Evolutionary conservation across 2,329 filamentous ascomycete species (phyloP).

Genomic region (Colletotrichum musae): DNA sequence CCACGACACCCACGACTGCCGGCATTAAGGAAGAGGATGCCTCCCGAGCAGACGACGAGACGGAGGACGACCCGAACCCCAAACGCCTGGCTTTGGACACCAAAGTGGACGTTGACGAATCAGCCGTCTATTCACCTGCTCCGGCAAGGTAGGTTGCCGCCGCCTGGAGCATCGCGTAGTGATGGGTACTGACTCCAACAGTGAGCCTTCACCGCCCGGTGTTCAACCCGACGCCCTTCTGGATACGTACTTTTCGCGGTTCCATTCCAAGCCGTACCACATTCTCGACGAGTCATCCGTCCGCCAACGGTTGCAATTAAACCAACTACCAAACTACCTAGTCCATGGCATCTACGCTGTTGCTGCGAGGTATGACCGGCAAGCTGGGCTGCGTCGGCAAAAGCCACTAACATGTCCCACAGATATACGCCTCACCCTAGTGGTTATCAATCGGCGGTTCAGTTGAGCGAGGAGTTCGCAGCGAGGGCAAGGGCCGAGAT

Average conservation of each 20-base stretch:
- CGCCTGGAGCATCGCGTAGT: not conserved
- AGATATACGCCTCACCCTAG: constrained; percentile 80
- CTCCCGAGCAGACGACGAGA: constrained; percentile 45
- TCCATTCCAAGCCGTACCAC: constrained; percentile 87
- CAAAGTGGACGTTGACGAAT: constrained; percentile 53
- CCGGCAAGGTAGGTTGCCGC: constrained; percentile 51
- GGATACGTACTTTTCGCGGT: constrained; percentile 83
- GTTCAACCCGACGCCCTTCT: constrained; percentile 75
- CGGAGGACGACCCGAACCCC: constrained; percentile 55
- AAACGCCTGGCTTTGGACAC: constrained; percentile 58
- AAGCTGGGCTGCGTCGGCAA: no score
- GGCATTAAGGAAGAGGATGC: constrained; percentile 44
- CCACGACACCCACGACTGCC: constrained; percentile 43
- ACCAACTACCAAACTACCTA: constrained; percentile 72
- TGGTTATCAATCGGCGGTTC: constrained; percentile 77
- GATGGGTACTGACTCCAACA: constrained; percentile 45
- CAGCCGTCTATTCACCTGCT: constrained; percentile 60
- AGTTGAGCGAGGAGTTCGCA: constrained; percentile 81
- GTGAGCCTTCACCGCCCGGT: constrained; percentile 60
- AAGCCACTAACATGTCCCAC: constrained; percentile 42
- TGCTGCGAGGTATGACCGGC: constrained; percentile 68
- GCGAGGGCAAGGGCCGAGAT: constrained; percentile 77
- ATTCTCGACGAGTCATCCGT: constrained; percentile 84
- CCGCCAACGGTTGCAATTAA: constrained; percentile 78
- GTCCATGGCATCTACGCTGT: constrained; percentile 73